These are phyloP conservation scores for Fragaria vesca DNA, from an alignment of 306 rosid genomes.

Conservation along the genomic window DNA sequence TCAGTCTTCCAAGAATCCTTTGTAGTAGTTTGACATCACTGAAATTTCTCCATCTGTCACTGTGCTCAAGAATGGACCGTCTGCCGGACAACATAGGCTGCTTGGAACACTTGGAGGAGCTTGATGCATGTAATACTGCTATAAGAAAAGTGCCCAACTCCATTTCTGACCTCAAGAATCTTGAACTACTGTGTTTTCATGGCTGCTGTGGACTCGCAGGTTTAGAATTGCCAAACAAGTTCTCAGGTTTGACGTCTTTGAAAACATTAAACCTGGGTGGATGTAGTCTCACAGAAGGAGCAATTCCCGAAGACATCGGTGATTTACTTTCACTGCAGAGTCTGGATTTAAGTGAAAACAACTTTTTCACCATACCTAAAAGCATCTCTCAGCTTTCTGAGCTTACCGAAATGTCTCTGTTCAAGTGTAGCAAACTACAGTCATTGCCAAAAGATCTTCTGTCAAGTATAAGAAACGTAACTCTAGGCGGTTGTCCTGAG, in stretches of 20 bases:
- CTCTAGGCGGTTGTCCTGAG: no score
- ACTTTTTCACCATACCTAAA: no score
- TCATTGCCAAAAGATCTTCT: no score
- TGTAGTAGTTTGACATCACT: slow-evolving; percentile 11
- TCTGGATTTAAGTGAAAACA: no score
- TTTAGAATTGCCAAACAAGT: background rate
- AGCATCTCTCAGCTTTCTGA: no score
- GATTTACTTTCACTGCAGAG: no score
- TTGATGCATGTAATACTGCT: slow-evolving; percentile 19
- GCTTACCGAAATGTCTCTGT: no score
- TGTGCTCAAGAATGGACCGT: background rate
- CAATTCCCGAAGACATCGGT: no score
- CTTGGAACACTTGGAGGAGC: slow-evolving; percentile 9
- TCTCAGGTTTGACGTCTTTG: background rate
- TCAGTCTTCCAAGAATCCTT: background rate
- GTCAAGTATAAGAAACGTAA: no score
- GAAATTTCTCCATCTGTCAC: background rate
- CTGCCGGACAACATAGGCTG: background rate
- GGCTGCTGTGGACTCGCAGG: background rate
- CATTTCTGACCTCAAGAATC: background rate
- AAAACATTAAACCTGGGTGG: slow-evolving; percentile 3
- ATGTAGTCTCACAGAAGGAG: slow-evolving; percentile 8
- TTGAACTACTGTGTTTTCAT: background rate
- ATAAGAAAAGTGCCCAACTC: slow-evolving; percentile 7
- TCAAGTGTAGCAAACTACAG: no score